Evolutionary conservation across 2,329 filamentous ascomycete species (phyloP), one percentile per base, ranked within the genome.

Genomic region (Talaromyces sp.): DNA sequence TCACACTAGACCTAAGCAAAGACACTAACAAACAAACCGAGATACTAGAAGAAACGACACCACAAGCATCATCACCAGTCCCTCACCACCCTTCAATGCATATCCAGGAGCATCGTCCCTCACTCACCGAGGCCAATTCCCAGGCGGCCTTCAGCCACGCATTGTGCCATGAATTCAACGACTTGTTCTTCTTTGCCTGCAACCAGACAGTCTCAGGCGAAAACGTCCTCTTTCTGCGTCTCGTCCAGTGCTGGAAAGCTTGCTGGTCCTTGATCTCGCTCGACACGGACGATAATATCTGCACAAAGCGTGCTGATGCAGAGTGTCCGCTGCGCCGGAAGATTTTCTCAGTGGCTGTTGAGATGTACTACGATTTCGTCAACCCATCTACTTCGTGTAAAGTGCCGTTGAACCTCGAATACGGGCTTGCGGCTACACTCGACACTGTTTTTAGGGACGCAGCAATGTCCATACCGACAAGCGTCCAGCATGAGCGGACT

Each of bases 361-460:
- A 57, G 18, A 57, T 57, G 16, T 57, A 16, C 56, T 18, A 50
- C 9, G 40, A 57, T 30, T 57, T 57, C 18, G 50, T 57, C 30
- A 47, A 50, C 56, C 33, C 27, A 27, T 23, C 36, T 6, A 50
- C 56, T 5, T 40, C 56, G 5, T 18, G 12, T 28, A 53, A 4
- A 4, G 18, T 31, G 23, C 28, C 18, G 5, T 53, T 53, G 28
- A 53, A 53, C 16, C 5, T 30, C n/a, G 50, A 53, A 9, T 2
- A 53, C 10, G 50, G 50, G 50, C 28, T 53, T 30, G 50, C 50
- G 9, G 44, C 7, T 23, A 8, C 18, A 5, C 44, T 47, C 10
- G 44, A 47, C 12, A 27, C 8, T 23, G 44, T 47, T 27, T 8
- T 27, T 10, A 18, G 23, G n/a, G 18, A 27, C 23, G 44, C 44